These are phyloP conservation scores for Pichia sp. DNA, from an alignment of 1,139 yeast species.

Conservation along the genomic window DNA sequence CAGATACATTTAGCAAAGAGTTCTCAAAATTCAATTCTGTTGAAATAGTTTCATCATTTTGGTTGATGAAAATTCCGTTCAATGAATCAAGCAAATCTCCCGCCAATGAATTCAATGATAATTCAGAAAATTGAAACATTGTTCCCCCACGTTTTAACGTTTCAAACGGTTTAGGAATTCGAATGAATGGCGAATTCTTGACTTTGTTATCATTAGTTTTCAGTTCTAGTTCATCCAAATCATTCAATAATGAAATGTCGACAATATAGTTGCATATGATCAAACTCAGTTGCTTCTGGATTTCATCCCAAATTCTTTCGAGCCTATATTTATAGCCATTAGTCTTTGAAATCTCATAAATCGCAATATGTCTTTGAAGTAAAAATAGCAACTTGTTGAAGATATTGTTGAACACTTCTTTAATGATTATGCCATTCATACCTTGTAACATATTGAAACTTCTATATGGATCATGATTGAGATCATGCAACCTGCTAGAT, in stretches of 20 bases:
- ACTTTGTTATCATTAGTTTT: constrained; percentile 9
- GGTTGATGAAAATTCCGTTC: constrained; percentile 57
- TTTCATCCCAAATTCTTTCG: constrained; percentile 45
- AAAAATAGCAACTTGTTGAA: constrained; percentile 57
- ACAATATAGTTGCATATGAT: constrained; percentile 52
- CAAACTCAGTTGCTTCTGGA: constrained; percentile 50
- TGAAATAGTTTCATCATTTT: constrained; percentile 8
- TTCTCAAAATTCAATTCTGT: constrained; percentile 1
- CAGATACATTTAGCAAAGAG: background rate
- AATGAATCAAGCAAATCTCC: constrained; percentile 31
- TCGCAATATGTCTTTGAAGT: constrained; percentile 62
- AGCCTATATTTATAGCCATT: constrained; percentile 33
- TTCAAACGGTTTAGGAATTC: constrained; percentile 15
- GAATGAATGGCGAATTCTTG: constrained; percentile 18
- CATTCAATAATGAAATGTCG: constrained; percentile 22
- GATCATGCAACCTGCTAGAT: constrained; percentile 4
- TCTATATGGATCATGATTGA: background rate
- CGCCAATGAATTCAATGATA: constrained; percentile 24
- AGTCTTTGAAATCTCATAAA: constrained; percentile 27
- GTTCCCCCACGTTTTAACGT: constrained; percentile 24
- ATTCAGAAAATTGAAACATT: constrained; percentile 43
- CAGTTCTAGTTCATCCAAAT: constrained; percentile 16
- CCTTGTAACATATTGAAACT: constrained; percentile 35
- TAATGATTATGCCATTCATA: constrained; percentile 48
- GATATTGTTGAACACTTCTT: constrained; percentile 62